Evolutionary conservation across 1,139 yeast species (phyloP).

Genomic region (Hyphopichia khmerensis): DNA sequence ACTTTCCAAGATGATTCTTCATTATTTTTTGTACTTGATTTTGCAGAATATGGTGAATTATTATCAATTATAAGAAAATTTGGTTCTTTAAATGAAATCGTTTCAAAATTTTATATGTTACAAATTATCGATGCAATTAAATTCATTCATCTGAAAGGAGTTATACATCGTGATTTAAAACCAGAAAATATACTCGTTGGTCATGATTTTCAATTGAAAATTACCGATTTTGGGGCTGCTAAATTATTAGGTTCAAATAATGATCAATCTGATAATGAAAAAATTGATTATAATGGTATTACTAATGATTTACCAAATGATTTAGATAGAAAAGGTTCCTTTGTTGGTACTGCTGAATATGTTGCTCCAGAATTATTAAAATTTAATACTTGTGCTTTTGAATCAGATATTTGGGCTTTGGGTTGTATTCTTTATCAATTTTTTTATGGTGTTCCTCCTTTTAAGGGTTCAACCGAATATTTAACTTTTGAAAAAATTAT

Average conservation of each 20-base stretch:
- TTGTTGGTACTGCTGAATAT: conserved; percentile 59
- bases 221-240: conserved; percentile 99
- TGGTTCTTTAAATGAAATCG: conserved; percentile 76
- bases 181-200: conserved; percentile 92
- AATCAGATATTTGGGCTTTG: conserved; percentile 94
- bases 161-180: conserved; percentile 90
- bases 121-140: conserved; percentile 87
- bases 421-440: conserved; percentile 93
- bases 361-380: conserved; percentile 92
- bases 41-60: conserved; percentile 79
- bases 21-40: conserved; percentile 72
- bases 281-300: conserved; percentile 35
- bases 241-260: conserved; percentile 59
- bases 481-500: conserved; percentile 91
- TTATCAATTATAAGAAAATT: conserved; percentile 67
- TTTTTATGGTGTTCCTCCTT: conserved; percentile 94
- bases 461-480: conserved; percentile 93
- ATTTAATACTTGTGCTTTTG: conserved; percentile 80
- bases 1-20: conserved; percentile 78
- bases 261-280: conserved; percentile 35
- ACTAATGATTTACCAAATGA: conserved; percentile 8
- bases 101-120: conserved; percentile 69
- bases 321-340: conserved; percentile 66
- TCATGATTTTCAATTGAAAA: conserved; percentile 73
- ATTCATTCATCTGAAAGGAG: conserved; percentile 81